These are phyloP conservation scores for Arthrobotrys conoides DNA, from an alignment of 2,329 filamentous ascomycete species.

Conservation along the genomic window DNA sequence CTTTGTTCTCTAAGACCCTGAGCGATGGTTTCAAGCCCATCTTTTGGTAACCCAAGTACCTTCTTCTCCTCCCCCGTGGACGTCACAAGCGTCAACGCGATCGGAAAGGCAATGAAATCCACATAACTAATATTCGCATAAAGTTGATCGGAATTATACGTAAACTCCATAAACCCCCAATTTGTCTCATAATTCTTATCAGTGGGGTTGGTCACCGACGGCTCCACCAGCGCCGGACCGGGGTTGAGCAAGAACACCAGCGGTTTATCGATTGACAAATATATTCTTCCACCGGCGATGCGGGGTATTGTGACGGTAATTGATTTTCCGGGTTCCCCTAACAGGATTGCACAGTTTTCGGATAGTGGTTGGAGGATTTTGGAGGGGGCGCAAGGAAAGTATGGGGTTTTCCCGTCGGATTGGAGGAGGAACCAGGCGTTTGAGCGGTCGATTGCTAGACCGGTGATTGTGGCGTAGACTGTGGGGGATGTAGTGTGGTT, in stretches of 20 bases:
- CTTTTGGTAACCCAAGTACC: constrained; percentile 73
- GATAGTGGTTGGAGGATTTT: constrained; percentile 71
- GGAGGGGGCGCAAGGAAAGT: constrained; percentile 75
- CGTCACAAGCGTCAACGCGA: constrained; percentile 71
- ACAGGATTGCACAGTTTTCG: constrained; percentile 74
- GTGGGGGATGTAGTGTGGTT: constrained; percentile 76
- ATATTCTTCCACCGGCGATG: constrained; percentile 79
- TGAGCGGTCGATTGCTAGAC: constrained; percentile 74
- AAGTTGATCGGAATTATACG: constrained; percentile 74
- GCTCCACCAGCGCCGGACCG: constrained; percentile 79
- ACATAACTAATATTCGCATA: constrained; percentile 81
- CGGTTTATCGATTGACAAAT: constrained; percentile 75
- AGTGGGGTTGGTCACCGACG: constrained; percentile 76
- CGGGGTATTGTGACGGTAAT: constrained; percentile 77
- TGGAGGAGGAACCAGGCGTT: constrained; percentile 75
- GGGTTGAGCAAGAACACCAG: constrained; percentile 80
- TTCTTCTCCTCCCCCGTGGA: constrained; percentile 69
- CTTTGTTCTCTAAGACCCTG: constrained; percentile 73
- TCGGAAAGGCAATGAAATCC: constrained; percentile 79
- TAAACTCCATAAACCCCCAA: constrained; percentile 80
- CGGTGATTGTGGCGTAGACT: constrained; percentile 80
- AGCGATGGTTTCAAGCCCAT: constrained; percentile 74
- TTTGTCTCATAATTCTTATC: constrained; percentile 75
- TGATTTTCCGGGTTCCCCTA: constrained; percentile 75
- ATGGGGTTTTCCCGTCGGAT: constrained; percentile 76